Evolutionary conservation across 805 yeast species (phyloP).

Genomic region (Candida broadrunensis): DNA sequence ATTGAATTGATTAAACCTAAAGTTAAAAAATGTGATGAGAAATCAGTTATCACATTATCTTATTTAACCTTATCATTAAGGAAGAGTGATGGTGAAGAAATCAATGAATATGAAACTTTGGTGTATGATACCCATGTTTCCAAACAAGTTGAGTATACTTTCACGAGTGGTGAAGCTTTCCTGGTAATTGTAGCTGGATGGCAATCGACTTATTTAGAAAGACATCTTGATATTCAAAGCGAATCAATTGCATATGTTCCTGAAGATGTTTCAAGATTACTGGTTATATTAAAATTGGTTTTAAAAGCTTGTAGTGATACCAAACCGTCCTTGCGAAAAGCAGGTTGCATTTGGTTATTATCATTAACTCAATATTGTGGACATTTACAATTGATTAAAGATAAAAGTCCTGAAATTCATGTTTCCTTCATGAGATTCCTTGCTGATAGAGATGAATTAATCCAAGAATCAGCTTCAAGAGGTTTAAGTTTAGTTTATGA

Average conservation of each 20-base stretch:
- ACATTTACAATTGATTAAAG: conserved; percentile 35
- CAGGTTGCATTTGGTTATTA: conserved; percentile 83
- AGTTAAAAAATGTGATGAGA: conserved; percentile 58
- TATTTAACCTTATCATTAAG: conserved; percentile 44
- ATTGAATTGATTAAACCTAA: conserved; percentile 29
- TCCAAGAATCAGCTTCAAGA: conserved; percentile 91
- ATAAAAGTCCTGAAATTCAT: conserved; percentile 61
- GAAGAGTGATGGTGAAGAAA: conserved; percentile 11
- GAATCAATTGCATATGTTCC: conserved; percentile 16
- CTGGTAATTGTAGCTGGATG: conserved; percentile 73
- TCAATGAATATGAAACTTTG: conserved; percentile 36
- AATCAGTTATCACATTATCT: conserved; percentile 55
- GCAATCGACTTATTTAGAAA: conserved; percentile 55
- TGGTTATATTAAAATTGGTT: conserved; percentile 44
- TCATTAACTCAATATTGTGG: conserved; percentile 77
- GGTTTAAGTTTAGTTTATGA: conserved; percentile 85
- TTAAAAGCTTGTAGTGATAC: conserved; percentile 56
- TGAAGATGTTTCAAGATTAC: conserved; percentile 14
- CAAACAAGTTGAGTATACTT: conserved; percentile 72
- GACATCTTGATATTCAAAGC: conserved; percentile 54
- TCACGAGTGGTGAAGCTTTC: conserved; percentile 83
- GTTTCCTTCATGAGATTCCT: conserved; percentile 72
- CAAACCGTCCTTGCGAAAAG: conserved; percentile 70
- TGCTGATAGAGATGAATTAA: conserved; percentile 76
- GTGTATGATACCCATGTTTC: conserved; percentile 59